These are phyloP conservation scores for Quercus berberidifolia DNA, from an alignment of 306 rosid species.

Conservation along the genomic window DNA sequence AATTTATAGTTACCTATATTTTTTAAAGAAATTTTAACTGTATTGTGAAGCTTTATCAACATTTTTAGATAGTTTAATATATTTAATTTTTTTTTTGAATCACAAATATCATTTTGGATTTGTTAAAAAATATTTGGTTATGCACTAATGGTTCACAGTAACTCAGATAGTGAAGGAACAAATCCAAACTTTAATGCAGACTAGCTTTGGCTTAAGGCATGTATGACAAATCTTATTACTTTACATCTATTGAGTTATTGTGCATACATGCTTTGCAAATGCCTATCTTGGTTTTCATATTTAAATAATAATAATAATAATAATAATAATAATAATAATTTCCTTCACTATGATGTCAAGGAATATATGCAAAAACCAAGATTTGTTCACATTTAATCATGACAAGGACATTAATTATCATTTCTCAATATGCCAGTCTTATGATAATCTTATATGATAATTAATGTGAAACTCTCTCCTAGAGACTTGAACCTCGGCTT, in stretches of 20 bases:
- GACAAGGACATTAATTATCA: too few species aligned
- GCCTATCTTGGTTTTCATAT: not conserved
- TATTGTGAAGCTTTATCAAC: not conserved
- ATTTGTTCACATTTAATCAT: too few species aligned
- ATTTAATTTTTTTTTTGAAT: not conserved
- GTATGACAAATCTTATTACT: not conserved
- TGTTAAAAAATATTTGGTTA: not conserved
- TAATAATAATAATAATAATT: too few species aligned
- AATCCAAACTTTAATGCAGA: not conserved
- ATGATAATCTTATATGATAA: too few species aligned
- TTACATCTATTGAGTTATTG: not conserved
- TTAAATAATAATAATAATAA: too few species aligned
- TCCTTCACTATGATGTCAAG: too few species aligned
- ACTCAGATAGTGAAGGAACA: not conserved
- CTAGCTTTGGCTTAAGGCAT: not conserved
- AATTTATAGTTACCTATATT: too few species aligned
- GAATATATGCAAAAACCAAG: too few species aligned
- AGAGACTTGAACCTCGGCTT: accelerated
- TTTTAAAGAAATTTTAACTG: not conserved
- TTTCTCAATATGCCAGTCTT: too few species aligned
- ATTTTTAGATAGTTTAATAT: not conserved
- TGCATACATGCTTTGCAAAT: not conserved
- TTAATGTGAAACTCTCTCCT: too few species aligned
- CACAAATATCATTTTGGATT: not conserved
- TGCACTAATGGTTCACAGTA: not conserved